Percentiles rank a stretch among this genome's conserved stretches.
Conservation (phyloP, 2,329 filamentous ascomycete species). For the Stagonosporopsis cucurbitacearum region DNA sequence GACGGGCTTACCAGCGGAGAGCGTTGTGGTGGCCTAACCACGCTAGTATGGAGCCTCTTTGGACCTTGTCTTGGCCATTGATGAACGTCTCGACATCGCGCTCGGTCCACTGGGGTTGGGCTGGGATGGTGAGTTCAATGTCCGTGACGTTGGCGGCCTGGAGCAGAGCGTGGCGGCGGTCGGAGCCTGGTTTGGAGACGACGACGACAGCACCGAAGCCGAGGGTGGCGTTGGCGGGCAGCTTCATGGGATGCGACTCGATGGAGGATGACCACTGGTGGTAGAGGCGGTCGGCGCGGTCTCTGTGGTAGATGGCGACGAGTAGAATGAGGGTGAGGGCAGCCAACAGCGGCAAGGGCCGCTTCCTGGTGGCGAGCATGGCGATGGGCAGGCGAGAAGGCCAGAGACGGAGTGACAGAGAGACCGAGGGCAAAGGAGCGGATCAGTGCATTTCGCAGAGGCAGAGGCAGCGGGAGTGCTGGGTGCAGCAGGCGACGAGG, state of each 20-base stretch:
- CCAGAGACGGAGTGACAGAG: conserved; percentile 17
- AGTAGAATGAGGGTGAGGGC: conserved; percentile 34
- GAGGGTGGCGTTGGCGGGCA: conserved; percentile 45
- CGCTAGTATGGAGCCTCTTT: conserved; percentile 51
- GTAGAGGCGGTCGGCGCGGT: conserved; percentile 38
- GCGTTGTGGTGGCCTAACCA: conserved; percentile 55
- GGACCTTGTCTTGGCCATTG: conserved; percentile 43
- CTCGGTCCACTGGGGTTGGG: conserved; percentile 52
- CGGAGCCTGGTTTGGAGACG: conserved; percentile 50
- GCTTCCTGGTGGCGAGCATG: conserved; percentile 45
- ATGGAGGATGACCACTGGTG: conserved; percentile 37
- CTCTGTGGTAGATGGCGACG: conserved; percentile 38
- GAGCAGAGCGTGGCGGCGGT: conserved; percentile 49
- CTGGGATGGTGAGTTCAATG: conserved; percentile 52
- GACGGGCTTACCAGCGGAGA: conserved; percentile 46
- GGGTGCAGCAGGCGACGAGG: conserved; percentile 7
- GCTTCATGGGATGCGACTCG: conserved; percentile 31
- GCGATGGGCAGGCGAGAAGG: conserved; percentile 14
- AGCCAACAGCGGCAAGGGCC: conserved; percentile 39
- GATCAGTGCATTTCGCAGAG: conserved; percentile 31
- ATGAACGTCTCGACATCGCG: conserved; percentile 49
- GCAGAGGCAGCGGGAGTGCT: not conserved
- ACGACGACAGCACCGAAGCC: conserved; percentile 53
- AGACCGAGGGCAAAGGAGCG: conserved; percentile 19
- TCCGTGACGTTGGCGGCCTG: conserved; percentile 53